Base-by-base conservation (phyloP, 208 protist genomes). In the Crithidia brevicula region DNA sequence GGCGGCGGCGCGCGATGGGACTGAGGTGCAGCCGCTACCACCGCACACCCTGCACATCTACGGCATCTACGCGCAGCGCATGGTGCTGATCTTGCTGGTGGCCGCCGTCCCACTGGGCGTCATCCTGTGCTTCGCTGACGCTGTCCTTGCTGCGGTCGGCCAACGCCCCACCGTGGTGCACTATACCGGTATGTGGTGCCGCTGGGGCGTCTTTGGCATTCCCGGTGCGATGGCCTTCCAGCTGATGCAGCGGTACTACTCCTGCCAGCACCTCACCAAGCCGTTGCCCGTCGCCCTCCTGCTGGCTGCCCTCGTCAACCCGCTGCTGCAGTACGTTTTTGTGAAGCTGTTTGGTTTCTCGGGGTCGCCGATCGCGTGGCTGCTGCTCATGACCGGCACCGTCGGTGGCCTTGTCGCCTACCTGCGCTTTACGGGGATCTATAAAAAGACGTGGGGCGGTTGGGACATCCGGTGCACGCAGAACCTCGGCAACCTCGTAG, bases 51-150 rank as follows among this genome's bases (percentile, higher is more conserved):
- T 95, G 28, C 74, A 90, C 64, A 91, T 95, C 45, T 95, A 92
- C 59, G 90, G 90, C 38, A 88, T 78, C 20, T 93, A 95, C 66
- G 68, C 83, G 2, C 90, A 93, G 67, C 90, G 90, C 60, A 95
- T 95, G 90, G 22, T 49, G 9, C 59, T 93, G 33, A 93, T 95
- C 42, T 74, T 93, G 30, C 40, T 92, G n/a, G 62, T 88, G 54
- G 65, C 82, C 36, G 84, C 79, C 22, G 38, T 95, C 45, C 90
- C 87, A 16, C 63, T 95, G 4, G 87, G 87, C 18, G 11, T 91
- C n/a, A 77, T 93, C 11, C 53, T 95, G 11, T 75, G 77, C 69
- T 93, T 82, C 52, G 78, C 77, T 0, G 87, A 92, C 49, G 25
- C 40, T 13, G 52, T 90, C 47, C 80, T 95, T 43, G 54, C 49